Percentiles rank a stretch among this genome's conserved stretches.
Conservation (phyloP, 139 green algal species). For the Edaphochlamys debaryana region DNA sequence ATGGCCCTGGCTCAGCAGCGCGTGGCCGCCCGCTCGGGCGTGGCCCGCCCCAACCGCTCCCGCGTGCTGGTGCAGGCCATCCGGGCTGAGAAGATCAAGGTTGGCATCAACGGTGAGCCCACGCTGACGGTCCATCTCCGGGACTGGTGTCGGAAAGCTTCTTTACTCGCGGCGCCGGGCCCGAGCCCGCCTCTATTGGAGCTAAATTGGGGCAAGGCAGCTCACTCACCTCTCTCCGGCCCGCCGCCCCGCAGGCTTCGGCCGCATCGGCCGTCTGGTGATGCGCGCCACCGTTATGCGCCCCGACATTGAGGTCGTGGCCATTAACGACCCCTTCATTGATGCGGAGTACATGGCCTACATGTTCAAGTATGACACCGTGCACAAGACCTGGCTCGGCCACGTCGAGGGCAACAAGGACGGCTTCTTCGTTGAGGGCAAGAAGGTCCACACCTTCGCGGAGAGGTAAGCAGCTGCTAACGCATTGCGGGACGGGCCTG, state of each 20-base stretch:
- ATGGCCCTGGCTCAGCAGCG: conserved; percentile 12
- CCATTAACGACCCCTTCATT: conserved; percentile 94
- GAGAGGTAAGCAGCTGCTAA: conserved; percentile 57
- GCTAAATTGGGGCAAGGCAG: background rate
- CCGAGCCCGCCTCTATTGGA: background rate
- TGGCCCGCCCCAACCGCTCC: conserved; percentile 7
- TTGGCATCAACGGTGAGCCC: conserved; percentile 88
- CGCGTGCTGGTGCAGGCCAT: conserved; percentile 36
- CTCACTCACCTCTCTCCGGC: no score
- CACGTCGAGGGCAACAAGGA: conserved; percentile 58
- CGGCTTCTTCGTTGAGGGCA: conserved; percentile 76
- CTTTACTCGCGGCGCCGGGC: background rate
- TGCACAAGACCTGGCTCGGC: conserved; percentile 79
- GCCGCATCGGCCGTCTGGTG: conserved; percentile 87
- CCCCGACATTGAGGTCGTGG: conserved; percentile 87
- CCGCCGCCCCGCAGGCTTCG: conserved; percentile 81
- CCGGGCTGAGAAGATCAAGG: conserved; percentile 67
- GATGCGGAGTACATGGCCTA: conserved; percentile 69
- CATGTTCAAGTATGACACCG: conserved; percentile 94
- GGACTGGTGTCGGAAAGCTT: background rate
- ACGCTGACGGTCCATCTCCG: background rate
- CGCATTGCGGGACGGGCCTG: no score
- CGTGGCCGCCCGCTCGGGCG: background rate
- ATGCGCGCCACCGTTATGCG: conserved; percentile 70
- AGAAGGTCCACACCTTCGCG: conserved; percentile 77